phyloP scores from a whole-genome alignment of 352 stramenopile genomes.

The Phytopythium chamaehyphon region DNA sequence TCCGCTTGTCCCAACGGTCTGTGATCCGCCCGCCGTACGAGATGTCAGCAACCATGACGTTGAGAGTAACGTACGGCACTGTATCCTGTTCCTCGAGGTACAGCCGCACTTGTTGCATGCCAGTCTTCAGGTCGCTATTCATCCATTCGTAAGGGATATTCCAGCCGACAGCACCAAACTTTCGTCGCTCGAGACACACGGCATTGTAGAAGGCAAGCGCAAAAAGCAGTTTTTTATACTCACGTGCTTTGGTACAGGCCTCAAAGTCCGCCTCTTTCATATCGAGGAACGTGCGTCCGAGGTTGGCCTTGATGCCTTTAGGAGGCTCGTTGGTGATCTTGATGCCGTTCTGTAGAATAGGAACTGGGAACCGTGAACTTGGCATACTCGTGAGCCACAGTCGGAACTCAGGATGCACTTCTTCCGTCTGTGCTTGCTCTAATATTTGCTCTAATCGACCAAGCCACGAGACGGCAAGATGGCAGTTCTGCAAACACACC shows the following conservation, averaged over 20 bases:
- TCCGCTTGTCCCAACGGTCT: slow-evolving; percentile 93
- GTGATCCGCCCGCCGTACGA: slow-evolving; percentile 95
- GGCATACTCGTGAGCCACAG: slow-evolving; percentile 95
- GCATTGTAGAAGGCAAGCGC: slow-evolving; percentile 94
- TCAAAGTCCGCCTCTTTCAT: slow-evolving; percentile 91
- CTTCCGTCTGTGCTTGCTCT: slow-evolving; percentile 53
- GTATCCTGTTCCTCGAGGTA: slow-evolving; percentile 93
- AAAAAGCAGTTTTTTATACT: slow-evolving; percentile 92
- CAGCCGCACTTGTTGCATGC: slow-evolving; percentile 89
- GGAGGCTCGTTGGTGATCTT: slow-evolving; percentile 96
- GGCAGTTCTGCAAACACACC: slow-evolving; percentile 95
- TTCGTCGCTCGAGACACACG: slow-evolving; percentile 91
- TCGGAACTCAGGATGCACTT: slow-evolving; percentile 87
- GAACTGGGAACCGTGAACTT: slow-evolving; percentile 86
- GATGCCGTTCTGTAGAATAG: slow-evolving; percentile 94
- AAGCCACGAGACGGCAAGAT: slow-evolving; percentile 90
- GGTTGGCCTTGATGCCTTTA: slow-evolving; percentile 89
- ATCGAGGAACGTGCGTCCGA: slow-evolving; percentile 91
- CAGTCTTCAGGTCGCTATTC: slow-evolving; percentile 94
- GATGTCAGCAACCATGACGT: slow-evolving; percentile 94
- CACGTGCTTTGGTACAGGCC: slow-evolving; percentile 74
- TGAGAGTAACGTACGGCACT: slow-evolving; percentile 93
- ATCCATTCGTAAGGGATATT: slow-evolving; percentile 97
- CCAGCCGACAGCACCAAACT: slow-evolving; percentile 94
- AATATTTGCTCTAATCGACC: slow-evolving; percentile 87